Base-by-base conservation (phyloP, 2,329 filamentous ascomycete species). In the Didymellaceae sp. region DNA sequence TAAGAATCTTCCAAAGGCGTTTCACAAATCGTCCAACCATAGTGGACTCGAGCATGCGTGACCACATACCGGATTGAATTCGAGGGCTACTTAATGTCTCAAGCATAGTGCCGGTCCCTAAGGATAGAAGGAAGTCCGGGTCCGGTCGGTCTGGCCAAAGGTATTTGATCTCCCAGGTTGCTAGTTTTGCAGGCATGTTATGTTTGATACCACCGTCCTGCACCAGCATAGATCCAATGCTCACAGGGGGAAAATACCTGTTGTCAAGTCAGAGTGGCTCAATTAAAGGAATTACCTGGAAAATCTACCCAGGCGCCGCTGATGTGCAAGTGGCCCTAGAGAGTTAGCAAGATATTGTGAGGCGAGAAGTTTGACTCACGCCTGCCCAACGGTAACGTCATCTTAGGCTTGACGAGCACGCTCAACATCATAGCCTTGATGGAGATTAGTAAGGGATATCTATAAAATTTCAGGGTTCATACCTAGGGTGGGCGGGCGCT, bases 201-300 rank as follows among this genome's bases (percentile, higher is more conserved):
- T 67, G 52, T 9, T 60, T 47, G 6, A 70, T 51, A 4, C 62
- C 62, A 17, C 66, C 58, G 34, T 67, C 64, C 46, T 68, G 56
- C 7, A 34, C 7, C 6, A 34, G 5, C 4, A 11, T 18, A 9
- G 17, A 20, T 20, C 14, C 32, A 20, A 32, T 32, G n/a, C n/a
- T 32, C 4, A 32, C n/a, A 32, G 30, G 30, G 14, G n/a, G 30
- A n/a, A 32, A 32, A n/a, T 32, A 32, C 10, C 30, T 32, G 9
- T 6, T 5, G 6, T 16, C 7, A 9, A n/a, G n/a, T 14, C 22
- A 7, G 24, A 10, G 22, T 28, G 5, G 46, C 35, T n/a, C n/a
- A n/a, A 22, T 55, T 53, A 24, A 10, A 14, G 14, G 5, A 13
- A 9, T n/a, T 7, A n/a, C n/a, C n/a, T n/a, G 21, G 17, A 24